Conservation (phyloP, 441 rosid genomes). For the Gossypium gossypioides region DNA sequence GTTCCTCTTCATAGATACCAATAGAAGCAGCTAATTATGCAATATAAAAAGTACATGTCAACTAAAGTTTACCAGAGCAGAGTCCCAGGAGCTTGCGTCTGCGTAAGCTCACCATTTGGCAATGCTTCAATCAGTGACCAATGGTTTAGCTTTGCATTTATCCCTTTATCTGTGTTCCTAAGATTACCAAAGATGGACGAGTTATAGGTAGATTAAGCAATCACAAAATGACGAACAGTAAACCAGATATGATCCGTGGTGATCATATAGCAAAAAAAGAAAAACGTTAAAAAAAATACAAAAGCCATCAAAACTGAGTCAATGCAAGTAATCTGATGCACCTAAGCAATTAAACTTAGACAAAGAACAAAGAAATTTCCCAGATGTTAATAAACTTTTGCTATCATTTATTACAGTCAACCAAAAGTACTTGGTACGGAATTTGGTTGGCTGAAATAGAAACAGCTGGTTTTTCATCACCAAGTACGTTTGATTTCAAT, state of each 20-base stretch:
- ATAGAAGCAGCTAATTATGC: slow-evolving; percentile 13
- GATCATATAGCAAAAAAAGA: no score
- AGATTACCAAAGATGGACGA: slow-evolving; percentile 9
- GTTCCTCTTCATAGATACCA: slow-evolving; percentile 13
- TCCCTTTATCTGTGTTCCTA: slow-evolving; percentile 17
- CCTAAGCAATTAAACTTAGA: no score
- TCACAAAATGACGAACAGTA: neutral
- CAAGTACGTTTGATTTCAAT: neutral
- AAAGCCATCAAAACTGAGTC: no score
- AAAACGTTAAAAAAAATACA: no score
- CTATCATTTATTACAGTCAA: no score
- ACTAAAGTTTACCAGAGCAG: slow-evolving; percentile 62
- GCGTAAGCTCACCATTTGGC: slow-evolving; percentile 81
- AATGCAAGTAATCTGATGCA: no score
- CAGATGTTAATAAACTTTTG: no score
- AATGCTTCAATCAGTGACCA: slow-evolving; percentile 14
- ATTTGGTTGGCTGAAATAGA: neutral
- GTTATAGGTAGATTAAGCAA: neutral
- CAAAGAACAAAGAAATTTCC: no score
- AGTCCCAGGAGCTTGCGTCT: slow-evolving; percentile 86
- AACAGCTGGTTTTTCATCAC: neutral
- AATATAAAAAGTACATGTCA: slow-evolving; percentile 11
- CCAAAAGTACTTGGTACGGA: no score
- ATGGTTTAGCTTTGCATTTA: slow-evolving; percentile 17
- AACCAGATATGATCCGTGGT: no score